Evolutionary conservation across 768 basidiomycete species (phyloP), one percentile per base, ranked within the genome.

Genomic region (Boletus pseudo-olivaceus): DNA sequence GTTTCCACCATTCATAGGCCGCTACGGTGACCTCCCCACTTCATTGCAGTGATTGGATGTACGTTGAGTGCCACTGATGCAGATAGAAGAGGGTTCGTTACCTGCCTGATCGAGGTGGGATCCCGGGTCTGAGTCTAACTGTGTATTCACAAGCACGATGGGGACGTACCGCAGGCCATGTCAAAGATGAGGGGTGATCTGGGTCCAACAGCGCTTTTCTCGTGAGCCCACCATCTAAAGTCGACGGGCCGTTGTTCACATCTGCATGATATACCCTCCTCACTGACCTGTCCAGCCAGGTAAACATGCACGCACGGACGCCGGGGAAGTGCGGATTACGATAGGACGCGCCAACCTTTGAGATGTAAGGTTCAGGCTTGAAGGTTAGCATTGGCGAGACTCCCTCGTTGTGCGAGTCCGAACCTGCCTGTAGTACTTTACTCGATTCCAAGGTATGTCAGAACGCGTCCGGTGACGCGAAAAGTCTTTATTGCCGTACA

Each of bases 291-390:
- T 78, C 79, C 19, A 84, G 66, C 81, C 80, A 82, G 27, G 75
- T 63, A 57, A 77, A 77, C 20, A 83, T 68, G 64, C 78, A 79
- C 29, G 76, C 78, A 53, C 81, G 76, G 49, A 88, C 76, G 7
- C 84, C 85, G 2, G 82, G 84, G 57, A 82, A 87, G 69, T 88
- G 87, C 0, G 87, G 85, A 62, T 88, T 88, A 12, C 86, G 80
- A 68, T 90, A 88, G 10, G 79, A 82, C 19, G 81, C 68, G n/a
- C 81, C 81, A 1, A 87, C 84, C 72, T 81, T 49, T 1, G n/a
- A 10, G 12, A 34, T 7, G 23, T 3, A 8, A 43, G 34, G 26
- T 42, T 56, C 37, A 56, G 39, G 6, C 3, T 23, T 23, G 23
- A 26, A 2, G 35, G 8, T 43, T 38, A 23, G 23, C 12, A 50